These are phyloP conservation scores for Pyrenopolyporus hunteri DNA, from an alignment of 495 filamentous ascomycete genomes.

Conservation along the genomic window DNA sequence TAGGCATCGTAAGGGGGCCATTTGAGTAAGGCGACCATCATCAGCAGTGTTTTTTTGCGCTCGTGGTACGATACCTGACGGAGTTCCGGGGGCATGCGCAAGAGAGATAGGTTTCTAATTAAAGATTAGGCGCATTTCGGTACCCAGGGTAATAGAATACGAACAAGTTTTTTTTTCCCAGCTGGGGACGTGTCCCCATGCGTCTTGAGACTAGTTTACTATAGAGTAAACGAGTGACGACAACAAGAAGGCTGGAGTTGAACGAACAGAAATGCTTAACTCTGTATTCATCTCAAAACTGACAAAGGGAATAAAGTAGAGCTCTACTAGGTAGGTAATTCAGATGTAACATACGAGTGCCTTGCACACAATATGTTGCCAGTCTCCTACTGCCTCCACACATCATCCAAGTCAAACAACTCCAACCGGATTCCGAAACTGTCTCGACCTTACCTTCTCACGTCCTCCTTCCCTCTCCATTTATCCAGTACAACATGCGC, in stretches of 20 bases:
- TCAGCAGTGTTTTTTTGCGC: constrained; percentile 6
- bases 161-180: background rate
- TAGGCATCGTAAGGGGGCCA: background rate
- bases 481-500: background rate
- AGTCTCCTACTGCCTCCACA: background rate
- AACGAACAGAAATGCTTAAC: too few relatives aligned
- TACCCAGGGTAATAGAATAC: background rate
- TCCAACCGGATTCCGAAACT: too few relatives aligned
- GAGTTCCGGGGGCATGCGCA: constrained; percentile 8
- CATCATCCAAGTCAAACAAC: too few relatives aligned
- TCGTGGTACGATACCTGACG: constrained; percentile 25
- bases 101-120: constrained; percentile 11
- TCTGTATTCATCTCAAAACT: too few relatives aligned
- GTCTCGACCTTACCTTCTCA: background rate
- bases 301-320: constrained; percentile 10
- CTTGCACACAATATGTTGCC: background rate
- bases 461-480: background rate
- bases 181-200: constrained; percentile 4
- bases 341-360: constrained; percentile 11
- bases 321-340: constrained; percentile 7
- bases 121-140: background rate
- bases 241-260: too few relatives aligned
- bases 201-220: too few relatives aligned
- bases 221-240: too few relatives aligned
- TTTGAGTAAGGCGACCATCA: background rate